Base-by-base conservation (phyloP, 306 rosid genomes). In the Amphicarpaea edgeworthii region DNA sequence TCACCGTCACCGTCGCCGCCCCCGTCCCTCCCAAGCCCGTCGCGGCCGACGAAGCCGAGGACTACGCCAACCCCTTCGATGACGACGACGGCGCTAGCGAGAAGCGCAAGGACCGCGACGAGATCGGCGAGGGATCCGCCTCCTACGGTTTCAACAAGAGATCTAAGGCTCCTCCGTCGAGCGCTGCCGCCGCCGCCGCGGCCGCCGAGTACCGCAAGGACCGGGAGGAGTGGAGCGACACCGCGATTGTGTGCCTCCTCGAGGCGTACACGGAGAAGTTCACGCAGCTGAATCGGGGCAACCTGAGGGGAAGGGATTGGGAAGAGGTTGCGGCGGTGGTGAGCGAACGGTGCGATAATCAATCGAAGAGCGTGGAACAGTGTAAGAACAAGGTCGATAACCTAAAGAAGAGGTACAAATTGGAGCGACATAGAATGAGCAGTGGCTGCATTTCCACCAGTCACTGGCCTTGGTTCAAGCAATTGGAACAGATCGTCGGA, bases 401-500 rank as follows among this genome's bases (percentile, higher is more conserved):
- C 72, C 74, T 95, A 74, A 95, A 95, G 87, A 95, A 95, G 87
- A 77, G 99, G 85, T 95, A 95, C 77, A 95, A 92, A 80, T 81
- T 95, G 37, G 97, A 95, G 85, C 81, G 92, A 70, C 97, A 95
- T 12, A 89, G 97, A 85, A 92, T 92, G 92, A 95, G 15, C 75
- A 90, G 72, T 79, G 95, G 93, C 12, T 86, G 93, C 77, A 71
- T 89, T 41, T 86, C 97, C 8, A 68, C 75, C 12, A 92, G 93
- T 67, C 97, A 90, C 63, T 92, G 99, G 99, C 99, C 96, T 74
- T 95, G 99, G 99, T 95, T 88, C 72, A 90, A 90, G 86, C 88
- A 88, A 66, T 89, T 95, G 96, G 99, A 92, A 82, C 86, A 83
- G 73, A 95, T 95, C 59, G 92, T 95, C 3, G 97, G 97, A 38